These are phyloP conservation scores for Adansonia madagascariensis DNA, from an alignment of 441 rosid species.

Conservation along the genomic window DNA sequence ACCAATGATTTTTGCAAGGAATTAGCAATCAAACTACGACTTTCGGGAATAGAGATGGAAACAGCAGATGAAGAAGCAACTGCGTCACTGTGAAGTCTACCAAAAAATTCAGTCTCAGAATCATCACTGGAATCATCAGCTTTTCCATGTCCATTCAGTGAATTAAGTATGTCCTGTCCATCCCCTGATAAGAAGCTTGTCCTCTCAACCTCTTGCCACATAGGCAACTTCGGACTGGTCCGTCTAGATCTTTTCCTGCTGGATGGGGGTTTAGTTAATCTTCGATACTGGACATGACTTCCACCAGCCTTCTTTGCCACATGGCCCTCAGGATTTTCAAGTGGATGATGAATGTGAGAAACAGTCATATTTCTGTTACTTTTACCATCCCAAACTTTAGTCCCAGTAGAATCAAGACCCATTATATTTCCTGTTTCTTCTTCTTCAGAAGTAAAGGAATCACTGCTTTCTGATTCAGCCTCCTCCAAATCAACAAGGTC, in stretches of 20 bases:
- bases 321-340: slow-evolving; percentile 71
- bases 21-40: slow-evolving; percentile 43
- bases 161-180: slow-evolving; percentile 72
- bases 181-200: slow-evolving; percentile 85
- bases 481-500: slow-evolving; percentile 40
- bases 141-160: slow-evolving; percentile 42
- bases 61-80: slow-evolving; percentile 75
- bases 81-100: slow-evolving; percentile 68
- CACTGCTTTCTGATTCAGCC: slow-evolving; percentile 59
- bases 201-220: slow-evolving; percentile 86
- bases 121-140: slow-evolving; percentile 62
- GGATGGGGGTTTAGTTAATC: slow-evolving; percentile 48
- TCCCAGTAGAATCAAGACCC: slow-evolving; percentile 93
- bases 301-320: slow-evolving; percentile 51
- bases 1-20: slow-evolving; percentile 60
- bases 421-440: slow-evolving; percentile 71
- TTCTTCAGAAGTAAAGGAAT: slow-evolving; percentile 78
- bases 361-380: slow-evolving; percentile 75
- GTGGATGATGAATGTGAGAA: slow-evolving; percentile 94
- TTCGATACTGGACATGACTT: slow-evolving; percentile 55
- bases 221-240: slow-evolving; percentile 46
- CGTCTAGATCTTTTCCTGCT: slow-evolving; percentile 76
- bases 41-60: slow-evolving; percentile 50
- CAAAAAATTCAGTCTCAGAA: slow-evolving; percentile 66
- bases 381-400: slow-evolving; percentile 97